Percentiles rank a stretch among this genome's conserved stretches.
Evolutionary conservation across 306 rosid genomes (phyloP).

Genomic region (Casuarina equisetifolia): DNA sequence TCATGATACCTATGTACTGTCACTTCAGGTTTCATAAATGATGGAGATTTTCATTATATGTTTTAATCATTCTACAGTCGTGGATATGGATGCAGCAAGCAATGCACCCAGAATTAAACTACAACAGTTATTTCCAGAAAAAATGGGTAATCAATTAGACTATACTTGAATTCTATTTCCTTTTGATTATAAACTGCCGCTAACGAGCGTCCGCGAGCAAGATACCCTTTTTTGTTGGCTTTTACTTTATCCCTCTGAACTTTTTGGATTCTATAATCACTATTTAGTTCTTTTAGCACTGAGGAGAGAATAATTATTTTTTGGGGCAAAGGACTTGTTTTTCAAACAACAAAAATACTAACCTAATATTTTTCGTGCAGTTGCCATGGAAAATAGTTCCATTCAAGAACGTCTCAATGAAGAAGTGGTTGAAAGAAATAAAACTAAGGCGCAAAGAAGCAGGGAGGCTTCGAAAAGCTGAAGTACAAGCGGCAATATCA

Average conservation of each 20-base stretch:
- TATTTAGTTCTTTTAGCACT: no score
- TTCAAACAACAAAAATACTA: neutral
- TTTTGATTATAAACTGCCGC: neutral
- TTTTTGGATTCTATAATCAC: no score
- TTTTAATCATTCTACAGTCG: constrained; percentile 46
- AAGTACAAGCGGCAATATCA: constrained; percentile 91
- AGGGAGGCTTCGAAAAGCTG: constrained; percentile 73
- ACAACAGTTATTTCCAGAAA: constrained; percentile 69
- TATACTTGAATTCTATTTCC: neutral
- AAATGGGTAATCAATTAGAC: constrained; percentile 62
- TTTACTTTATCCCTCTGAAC: no score
- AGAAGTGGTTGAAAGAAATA: constrained; percentile 85
- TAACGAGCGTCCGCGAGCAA: no score
- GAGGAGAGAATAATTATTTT: no score
- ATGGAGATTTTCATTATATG: neutral
- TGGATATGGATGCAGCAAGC: constrained; percentile 99
- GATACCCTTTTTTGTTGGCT: no score
- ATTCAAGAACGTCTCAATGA: constrained; percentile 64
- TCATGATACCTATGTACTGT: neutral
- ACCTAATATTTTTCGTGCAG: constrained; percentile 31
- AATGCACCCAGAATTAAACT: constrained; percentile 95
- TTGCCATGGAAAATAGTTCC: constrained; percentile 84
- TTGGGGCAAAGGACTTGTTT: no score
- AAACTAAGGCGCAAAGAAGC: constrained; percentile 73
- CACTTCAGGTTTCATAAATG: neutral